Evolutionary conservation across 2,329 filamentous ascomycete species (phyloP).

Genomic region (Diplodia corticola): DNA sequence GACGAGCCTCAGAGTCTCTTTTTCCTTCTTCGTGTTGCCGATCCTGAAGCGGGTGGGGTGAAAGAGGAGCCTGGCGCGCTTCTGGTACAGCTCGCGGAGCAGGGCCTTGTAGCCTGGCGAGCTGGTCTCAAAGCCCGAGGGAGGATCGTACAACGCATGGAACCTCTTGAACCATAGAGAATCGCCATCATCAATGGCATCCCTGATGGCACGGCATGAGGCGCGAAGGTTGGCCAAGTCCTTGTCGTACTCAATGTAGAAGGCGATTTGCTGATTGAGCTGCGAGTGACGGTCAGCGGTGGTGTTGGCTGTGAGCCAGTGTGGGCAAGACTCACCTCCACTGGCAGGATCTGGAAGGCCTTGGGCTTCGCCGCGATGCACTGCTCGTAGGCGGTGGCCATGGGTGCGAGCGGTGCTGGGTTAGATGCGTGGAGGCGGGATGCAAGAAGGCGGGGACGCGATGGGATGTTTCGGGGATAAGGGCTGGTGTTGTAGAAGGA

Average conservation of each 20-base stretch:
- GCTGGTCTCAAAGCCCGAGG: slow-evolving; percentile 6
- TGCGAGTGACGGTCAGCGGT: slow-evolving; percentile 26
- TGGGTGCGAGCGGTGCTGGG: background rate
- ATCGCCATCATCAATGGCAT: slow-evolving; percentile 44
- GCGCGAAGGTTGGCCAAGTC: slow-evolving; percentile 46
- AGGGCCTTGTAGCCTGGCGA: slow-evolving; percentile 30
- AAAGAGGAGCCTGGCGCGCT: background rate
- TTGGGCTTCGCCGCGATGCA: slow-evolving; percentile 9
- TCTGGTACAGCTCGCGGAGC: slow-evolving; percentile 41
- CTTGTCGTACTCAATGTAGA: slow-evolving; percentile 41
- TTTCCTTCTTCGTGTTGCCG: slow-evolving; percentile 33
- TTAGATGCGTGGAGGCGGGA: background rate
- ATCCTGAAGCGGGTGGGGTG: slow-evolving; percentile 30
- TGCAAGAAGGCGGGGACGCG: background rate
- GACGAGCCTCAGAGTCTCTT: slow-evolving; percentile 41
- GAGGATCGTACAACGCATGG: slow-evolving; percentile 43
- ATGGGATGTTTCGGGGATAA: background rate
- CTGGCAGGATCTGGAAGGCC: slow-evolving; percentile 27
- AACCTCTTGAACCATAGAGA: slow-evolving; percentile 53
- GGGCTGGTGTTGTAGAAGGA: background rate
- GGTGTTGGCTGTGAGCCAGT: background rate
- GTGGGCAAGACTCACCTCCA: slow-evolving; percentile 31
- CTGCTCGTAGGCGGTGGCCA: background rate
- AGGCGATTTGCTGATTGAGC: slow-evolving; percentile 45
- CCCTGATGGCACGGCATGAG: slow-evolving; percentile 42